These are phyloP conservation scores for Clavispora phyllophila DNA, from an alignment of 805 yeast species.

Conservation along the genomic window DNA sequence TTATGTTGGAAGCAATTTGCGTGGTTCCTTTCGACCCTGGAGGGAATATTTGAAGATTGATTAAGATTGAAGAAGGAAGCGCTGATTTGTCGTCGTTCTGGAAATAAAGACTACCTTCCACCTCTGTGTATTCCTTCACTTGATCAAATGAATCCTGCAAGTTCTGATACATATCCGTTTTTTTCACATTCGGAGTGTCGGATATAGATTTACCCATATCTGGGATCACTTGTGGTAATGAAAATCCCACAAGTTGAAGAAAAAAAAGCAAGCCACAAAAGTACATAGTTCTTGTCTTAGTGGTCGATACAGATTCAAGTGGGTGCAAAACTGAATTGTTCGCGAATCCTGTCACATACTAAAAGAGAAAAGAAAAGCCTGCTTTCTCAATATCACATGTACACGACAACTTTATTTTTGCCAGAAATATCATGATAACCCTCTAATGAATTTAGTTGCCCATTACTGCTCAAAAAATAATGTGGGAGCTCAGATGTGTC, in stretches of 20 bases:
- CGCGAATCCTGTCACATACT: background rate
- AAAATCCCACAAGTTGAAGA: background rate
- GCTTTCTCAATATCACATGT: slow-evolving; percentile 10
- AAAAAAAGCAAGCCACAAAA: background rate
- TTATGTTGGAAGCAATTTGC: background rate
- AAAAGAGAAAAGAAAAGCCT: background rate
- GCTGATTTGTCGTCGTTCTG: background rate
- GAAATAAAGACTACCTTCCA: background rate
- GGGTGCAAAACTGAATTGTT: background rate
- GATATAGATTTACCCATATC: background rate
- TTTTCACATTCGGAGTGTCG: background rate
- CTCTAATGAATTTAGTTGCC: slow-evolving; percentile 27
- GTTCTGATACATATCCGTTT: background rate
- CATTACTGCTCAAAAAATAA: slow-evolving; percentile 24
- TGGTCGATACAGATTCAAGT: background rate
- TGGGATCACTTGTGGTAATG: background rate
- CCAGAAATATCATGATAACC: slow-evolving; percentile 17
- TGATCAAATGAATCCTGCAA: background rate
- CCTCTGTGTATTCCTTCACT: background rate
- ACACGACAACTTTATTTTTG: slow-evolving; percentile 25
- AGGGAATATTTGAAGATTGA: background rate
- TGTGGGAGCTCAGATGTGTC: slow-evolving; percentile 18
- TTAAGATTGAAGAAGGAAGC: background rate
- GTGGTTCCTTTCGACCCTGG: background rate
- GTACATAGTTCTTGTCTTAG: background rate